Conservation (phyloP, 2,329 filamentous ascomycete genomes). For the Colletotrichum camelliae region DNA sequence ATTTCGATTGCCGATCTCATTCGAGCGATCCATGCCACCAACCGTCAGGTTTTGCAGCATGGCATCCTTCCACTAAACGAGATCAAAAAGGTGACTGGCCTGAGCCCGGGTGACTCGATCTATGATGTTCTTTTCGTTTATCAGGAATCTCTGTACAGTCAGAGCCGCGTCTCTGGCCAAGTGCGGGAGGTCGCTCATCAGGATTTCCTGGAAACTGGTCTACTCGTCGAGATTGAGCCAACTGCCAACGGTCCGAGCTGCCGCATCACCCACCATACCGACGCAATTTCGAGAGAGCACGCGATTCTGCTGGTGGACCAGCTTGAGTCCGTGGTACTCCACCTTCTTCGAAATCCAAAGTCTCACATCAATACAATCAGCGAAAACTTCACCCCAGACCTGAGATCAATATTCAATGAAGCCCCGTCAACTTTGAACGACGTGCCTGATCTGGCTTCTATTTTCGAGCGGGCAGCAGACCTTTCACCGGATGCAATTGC, state of each 20-base stretch:
- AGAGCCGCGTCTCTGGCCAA: slow-evolving; percentile 22
- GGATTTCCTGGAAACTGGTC: slow-evolving; percentile 77
- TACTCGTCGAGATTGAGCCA: slow-evolving; percentile 81
- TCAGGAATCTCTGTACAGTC: slow-evolving; percentile 71
- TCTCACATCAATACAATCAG: not conserved
- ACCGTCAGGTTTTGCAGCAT: slow-evolving; percentile 69
- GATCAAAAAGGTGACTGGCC: slow-evolving; percentile 66
- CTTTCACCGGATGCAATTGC: slow-evolving; percentile 61
- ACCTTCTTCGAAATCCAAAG: slow-evolving; percentile 28
- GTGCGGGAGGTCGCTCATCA: slow-evolving; percentile 64
- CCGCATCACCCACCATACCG: slow-evolving; percentile 53
- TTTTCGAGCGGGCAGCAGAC: slow-evolving; percentile 60
- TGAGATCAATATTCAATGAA: slow-evolving; percentile 56
- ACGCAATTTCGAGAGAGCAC: slow-evolving; percentile 58
- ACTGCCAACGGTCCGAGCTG: slow-evolving; percentile 42
- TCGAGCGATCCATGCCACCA: slow-evolving; percentile 66
- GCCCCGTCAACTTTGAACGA: slow-evolving; percentile 36
- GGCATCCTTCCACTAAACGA: slow-evolving; percentile 68
- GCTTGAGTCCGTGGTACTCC: slow-evolving; percentile 55
- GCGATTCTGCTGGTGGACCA: slow-evolving; percentile 64
- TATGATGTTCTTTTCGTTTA: slow-evolving; percentile 86
- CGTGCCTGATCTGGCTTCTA: slow-evolving; percentile 49
- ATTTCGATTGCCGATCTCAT: slow-evolving; percentile 66
- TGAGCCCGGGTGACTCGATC: slow-evolving; percentile 60
- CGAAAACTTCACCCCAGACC: slow-evolving; percentile 34